Evolutionary conservation across 1,284 basidiomycete genomes (phyloP).

Genomic region (Veloporphyrellus conicus): DNA sequence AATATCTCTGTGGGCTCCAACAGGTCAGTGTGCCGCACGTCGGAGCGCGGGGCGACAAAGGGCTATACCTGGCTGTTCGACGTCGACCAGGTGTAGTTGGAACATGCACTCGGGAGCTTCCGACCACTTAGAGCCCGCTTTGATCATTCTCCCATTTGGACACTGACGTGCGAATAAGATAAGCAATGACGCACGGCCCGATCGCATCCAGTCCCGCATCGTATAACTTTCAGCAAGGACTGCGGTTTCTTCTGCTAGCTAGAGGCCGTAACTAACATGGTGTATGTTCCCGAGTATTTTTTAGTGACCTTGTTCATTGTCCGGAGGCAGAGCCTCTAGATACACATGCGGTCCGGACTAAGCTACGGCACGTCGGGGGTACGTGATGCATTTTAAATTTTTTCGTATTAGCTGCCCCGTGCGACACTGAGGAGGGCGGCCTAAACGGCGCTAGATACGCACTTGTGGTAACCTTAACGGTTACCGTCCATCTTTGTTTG

Average conservation of each 20-base stretch:
- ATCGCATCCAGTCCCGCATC: constrained; percentile 43
- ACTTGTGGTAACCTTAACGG: no score
- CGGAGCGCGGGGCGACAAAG: constrained; percentile 37
- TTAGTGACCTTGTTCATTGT: no score
- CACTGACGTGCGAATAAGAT: constrained; percentile 49
- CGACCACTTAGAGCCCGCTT: constrained; percentile 98
- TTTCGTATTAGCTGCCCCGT: no score
- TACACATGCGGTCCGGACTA: no score
- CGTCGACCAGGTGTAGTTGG: constrained; percentile 96
- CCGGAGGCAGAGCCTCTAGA: no score
- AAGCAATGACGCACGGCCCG: background rate
- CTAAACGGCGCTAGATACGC: no score
- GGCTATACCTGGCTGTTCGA: constrained; percentile 96
- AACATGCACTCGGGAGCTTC: constrained; percentile 99
- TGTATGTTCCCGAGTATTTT: background rate
- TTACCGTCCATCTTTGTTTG: no score
- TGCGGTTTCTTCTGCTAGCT: constrained; percentile 94
- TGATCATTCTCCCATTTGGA: constrained; percentile 94
- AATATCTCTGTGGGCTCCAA: constrained; percentile 73
- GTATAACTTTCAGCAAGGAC: constrained; percentile 95
- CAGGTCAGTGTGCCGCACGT: background rate
- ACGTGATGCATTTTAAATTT: no score
- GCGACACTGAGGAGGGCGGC: no score
- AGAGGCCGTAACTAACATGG: constrained; percentile 79
- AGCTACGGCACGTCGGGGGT: no score